A percentile compares a stretch with the other conserved stretches of the same genome.
phyloP scores from a whole-genome alignment of 2,329 filamentous ascomycete genomes.

The Alternaria ventricosa region DNA sequence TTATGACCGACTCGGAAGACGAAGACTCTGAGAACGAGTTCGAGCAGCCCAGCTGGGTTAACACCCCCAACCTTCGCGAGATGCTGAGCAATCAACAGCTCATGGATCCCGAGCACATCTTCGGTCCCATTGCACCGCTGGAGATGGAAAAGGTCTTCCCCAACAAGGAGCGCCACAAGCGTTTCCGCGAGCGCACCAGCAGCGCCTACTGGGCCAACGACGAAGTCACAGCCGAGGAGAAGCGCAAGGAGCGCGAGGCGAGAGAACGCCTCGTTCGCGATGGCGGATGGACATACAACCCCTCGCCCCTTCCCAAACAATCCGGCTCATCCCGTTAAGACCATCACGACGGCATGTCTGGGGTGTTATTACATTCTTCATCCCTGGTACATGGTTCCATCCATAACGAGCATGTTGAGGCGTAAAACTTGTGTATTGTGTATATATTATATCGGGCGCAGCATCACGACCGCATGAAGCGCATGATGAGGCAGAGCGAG shows the following conservation, averaged over 20 bases:
- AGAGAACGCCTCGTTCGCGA: conserved; percentile 80
- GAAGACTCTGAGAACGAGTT: conserved; percentile 73
- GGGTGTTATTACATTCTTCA: not conserved
- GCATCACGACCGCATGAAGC: not conserved
- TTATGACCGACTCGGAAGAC: conserved; percentile 92
- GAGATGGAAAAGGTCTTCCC: conserved; percentile 95
- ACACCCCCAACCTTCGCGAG: conserved; percentile 80
- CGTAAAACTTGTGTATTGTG: not conserved
- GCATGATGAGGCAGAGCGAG: not conserved
- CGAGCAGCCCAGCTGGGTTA: conserved; percentile 80
- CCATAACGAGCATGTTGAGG: not conserved
- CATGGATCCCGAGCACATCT: conserved; percentile 83
- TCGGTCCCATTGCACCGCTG: conserved; percentile 84
- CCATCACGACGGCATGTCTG: not conserved
- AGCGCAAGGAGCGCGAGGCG: conserved; percentile 77
- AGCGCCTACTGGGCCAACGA: conserved; percentile 95
- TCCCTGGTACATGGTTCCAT: not conserved
- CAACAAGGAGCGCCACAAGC: conserved; percentile 78
- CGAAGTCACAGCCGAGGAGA: conserved; percentile 84
- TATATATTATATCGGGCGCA: not conserved
- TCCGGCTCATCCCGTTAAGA: conserved; percentile 21
- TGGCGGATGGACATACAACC: conserved; percentile 72
- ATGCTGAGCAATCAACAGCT: conserved; percentile 82
- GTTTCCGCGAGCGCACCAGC: conserved; percentile 88
- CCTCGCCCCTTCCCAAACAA: conserved; percentile 36